Percentiles rank a stretch among this genome's conserved stretches.
These are phyloP conservation scores for Crepidotus sp. DNA, from an alignment of 1,284 basidiomycete genomes.

Conservation along the genomic window DNA sequence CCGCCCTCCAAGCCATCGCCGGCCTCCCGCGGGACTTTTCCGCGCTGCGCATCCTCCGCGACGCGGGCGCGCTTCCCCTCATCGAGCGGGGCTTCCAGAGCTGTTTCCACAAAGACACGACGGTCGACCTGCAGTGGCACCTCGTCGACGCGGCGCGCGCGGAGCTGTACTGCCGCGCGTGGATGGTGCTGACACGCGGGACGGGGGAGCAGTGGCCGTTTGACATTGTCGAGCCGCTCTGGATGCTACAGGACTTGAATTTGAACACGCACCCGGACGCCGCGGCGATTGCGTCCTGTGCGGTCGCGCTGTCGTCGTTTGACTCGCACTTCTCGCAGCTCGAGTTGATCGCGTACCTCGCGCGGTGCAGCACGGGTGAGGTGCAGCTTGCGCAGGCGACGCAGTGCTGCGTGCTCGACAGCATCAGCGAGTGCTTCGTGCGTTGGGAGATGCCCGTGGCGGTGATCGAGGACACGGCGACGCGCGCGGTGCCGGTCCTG, in stretches of 20 bases:
- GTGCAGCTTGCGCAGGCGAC: conserved; percentile 25
- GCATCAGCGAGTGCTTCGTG: conserved; percentile 28
- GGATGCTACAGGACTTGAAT: conserved; percentile 23
- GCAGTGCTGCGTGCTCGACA: conserved; percentile 30
- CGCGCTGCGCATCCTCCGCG: conserved; percentile 27
- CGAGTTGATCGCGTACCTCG: conserved; percentile 27
- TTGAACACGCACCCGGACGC: conserved; percentile 23
- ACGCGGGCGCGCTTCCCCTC: conserved; percentile 26
- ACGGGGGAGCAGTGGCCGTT: conserved; percentile 28
- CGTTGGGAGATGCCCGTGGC: conserved; percentile 30
- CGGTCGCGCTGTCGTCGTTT: conserved; percentile 28
- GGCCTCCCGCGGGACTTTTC: conserved; percentile 30
- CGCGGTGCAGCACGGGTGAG: conserved; percentile 24
- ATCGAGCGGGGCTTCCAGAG: conserved; percentile 28
- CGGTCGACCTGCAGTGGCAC: conserved; percentile 29
- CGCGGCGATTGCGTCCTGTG: conserved; percentile 29
- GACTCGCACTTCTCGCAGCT: conserved; percentile 28
- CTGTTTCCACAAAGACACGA: conserved; percentile 31
- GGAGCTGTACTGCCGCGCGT: conserved; percentile 30
- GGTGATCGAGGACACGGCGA: conserved; percentile 27
- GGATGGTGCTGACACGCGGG: conserved; percentile 30
- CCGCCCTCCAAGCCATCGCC: conserved; percentile 29
- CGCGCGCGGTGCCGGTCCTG: conserved; percentile 28
- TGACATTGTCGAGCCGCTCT: conserved; percentile 28
- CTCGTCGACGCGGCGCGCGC: conserved; percentile 27